Conservation (phyloP, 2,329 filamentous ascomycete genomes). For the Venturia pyrina region DNA sequence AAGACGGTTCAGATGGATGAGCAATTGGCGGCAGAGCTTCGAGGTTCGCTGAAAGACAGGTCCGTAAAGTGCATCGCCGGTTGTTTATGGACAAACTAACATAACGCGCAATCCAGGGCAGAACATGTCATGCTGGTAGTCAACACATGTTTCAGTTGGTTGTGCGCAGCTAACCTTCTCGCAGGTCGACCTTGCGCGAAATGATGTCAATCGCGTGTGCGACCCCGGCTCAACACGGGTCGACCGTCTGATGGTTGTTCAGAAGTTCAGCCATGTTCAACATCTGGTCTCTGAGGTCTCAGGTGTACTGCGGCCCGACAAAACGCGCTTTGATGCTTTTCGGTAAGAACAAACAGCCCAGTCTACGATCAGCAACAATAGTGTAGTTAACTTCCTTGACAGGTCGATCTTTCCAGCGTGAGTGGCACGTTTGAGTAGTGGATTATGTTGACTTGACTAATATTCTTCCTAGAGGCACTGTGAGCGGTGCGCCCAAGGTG, state of each 20-base stretch:
- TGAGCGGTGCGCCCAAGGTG: slow-evolving; percentile 91
- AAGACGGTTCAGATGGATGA: slow-evolving; percentile 73
- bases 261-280: slow-evolving; percentile 85
- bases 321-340: slow-evolving; percentile 91
- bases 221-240: slow-evolving; percentile 84
- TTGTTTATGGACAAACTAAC: neutral
- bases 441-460: neutral
- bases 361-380: neutral
- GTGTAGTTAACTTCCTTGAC: neutral
- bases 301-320: slow-evolving; percentile 70
- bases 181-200: slow-evolving; percentile 63
- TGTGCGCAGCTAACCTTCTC: neutral
- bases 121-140: slow-evolving; percentile 92
- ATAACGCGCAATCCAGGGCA: slow-evolving; percentile 41
- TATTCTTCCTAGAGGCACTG: slow-evolving; percentile 51
- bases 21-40: slow-evolving; percentile 64
- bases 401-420: slow-evolving; percentile 77
- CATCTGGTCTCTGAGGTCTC: slow-evolving; percentile 95
- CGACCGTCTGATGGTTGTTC: slow-evolving; percentile 77
- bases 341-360: slow-evolving; percentile 29
- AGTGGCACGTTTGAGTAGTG: neutral
- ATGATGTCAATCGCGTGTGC: slow-evolving; percentile 93
- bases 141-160: neutral
- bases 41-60: slow-evolving; percentile 73
- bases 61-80: slow-evolving; percentile 4